phyloP scores from a whole-genome alignment of 1,284 basidiomycete genomes.

The Cryptococcus maquisensis region DNA sequence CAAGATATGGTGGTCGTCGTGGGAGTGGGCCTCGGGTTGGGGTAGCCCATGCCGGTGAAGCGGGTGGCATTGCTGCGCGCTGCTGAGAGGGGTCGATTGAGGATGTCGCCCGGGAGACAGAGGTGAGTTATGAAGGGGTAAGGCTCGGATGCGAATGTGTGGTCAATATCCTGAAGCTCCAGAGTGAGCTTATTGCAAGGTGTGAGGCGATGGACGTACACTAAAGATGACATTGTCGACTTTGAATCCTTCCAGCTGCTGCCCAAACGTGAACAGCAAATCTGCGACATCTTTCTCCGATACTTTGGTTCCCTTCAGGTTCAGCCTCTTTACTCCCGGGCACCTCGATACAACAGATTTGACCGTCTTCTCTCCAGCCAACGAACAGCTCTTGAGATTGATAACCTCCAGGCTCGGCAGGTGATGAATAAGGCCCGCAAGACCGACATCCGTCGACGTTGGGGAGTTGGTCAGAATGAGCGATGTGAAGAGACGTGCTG shows the following conservation, averaged over 20 bases:
- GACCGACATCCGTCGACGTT: conserved; percentile 19
- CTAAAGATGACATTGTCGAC: conserved; percentile 20
- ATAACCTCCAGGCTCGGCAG: conserved; percentile 23
- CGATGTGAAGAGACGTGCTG: conserved; percentile 3
- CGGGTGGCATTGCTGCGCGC: neutral
- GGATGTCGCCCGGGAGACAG: conserved; percentile 14
- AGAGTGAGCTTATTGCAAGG: neutral
- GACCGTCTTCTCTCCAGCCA: conserved; percentile 16
- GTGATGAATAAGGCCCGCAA: conserved; percentile 22
- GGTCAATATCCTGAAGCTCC: conserved; percentile 7
- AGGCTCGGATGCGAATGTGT: conserved; percentile 15
- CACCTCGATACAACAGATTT: conserved; percentile 19
- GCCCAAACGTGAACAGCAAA: conserved; percentile 21
- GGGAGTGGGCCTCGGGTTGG: conserved; percentile 12
- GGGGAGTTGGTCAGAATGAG: conserved; percentile 20
- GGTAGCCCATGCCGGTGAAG: conserved; percentile 5
- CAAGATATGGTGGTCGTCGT: conserved; percentile 15
- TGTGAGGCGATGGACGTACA: conserved; percentile 12
- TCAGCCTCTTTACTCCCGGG: conserved; percentile 12
- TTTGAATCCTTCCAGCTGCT: conserved; percentile 25
- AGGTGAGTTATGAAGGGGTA: conserved; percentile 26
- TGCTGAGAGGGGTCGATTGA: neutral
- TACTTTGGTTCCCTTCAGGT: conserved; percentile 32
- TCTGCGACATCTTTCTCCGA: conserved; percentile 15
- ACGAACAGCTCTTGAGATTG: conserved; percentile 30